Evolutionary conservation across 2,329 filamentous ascomycete genomes (phyloP), one percentile per base, ranked within the genome.

Genomic region (Pseudophaeomoniella oleicola): DNA sequence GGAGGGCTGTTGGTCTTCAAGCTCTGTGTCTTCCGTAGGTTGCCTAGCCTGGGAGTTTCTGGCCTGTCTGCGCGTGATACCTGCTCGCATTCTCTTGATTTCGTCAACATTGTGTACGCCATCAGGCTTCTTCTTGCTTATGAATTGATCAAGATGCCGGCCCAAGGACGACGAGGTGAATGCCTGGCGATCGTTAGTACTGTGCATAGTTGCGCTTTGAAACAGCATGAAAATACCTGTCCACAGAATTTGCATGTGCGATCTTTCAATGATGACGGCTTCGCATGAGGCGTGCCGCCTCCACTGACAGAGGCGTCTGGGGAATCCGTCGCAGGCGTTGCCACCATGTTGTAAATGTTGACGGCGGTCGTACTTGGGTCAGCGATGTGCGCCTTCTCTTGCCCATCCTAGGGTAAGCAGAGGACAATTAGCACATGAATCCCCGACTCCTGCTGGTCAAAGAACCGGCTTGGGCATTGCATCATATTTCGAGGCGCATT

Each of bases 91-190:
- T 57, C 81, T 83, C 46, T 74, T 72, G 50, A 96, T 96, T 57
- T 84, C 83, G 5, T 88, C 83, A 40, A 94, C 83, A 62, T 93
- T 71, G 59, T 96, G 88, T 32, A 94, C 63, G 35, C 87, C 87
- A 59, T 96, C 88, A 1, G 88, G 85, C 56, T 94, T 94, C 63
- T 86, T 92, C 40, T 86, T 80, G 53, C 86, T 87, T 50, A 94
- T 87, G 57, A 92, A 94, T 29, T 94, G 73, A 56, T 96, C 88
- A 46, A 94, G 77, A 59, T 96, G 88, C 32, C 88, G 80, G 35
- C 88, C 88, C 37, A 96, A 74, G 2, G 85, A 93, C 12, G 86
- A 94, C 2, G 87, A 94, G 12, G 88, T 94, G 54, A 94, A 96
- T 4, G 80, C 70, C 57, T 94, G 85, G 33, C 76, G 70, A n/a